Evolutionary conservation across 257 asterid genomes (phyloP), one percentile per base, ranked within the genome.

Genomic region (Lycium ferocissimum): DNA sequence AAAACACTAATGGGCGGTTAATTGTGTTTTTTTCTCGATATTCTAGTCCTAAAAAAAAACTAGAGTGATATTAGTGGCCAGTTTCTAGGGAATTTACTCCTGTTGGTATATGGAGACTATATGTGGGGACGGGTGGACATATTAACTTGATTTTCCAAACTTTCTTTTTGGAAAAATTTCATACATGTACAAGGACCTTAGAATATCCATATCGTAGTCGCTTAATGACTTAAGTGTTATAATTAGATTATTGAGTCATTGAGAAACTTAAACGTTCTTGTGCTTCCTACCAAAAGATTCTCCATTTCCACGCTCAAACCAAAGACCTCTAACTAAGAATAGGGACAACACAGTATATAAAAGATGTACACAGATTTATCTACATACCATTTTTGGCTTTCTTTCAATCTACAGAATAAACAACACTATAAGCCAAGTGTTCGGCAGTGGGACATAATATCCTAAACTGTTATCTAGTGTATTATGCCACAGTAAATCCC

Each of bases 401-500:
- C 35, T 73, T 12, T 73, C 2, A 47, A 47, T 47, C 80, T 5
- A 65, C 43, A 26, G 67, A 18, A 59, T 59, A 59, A 20, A 57
- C n/a, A 17, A 14, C 62, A 70, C 15, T 72, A 45, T 45, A 45
- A 45, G 40, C 40, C 37, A 18, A 72, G 57, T 72, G 80, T 72
- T 18, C 18, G 5, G 38, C 11, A 72, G 38, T 72, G 57, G 56
- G 18, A 45, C 79, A 70, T 1, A 37, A 37, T 8, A 13, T 57
- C 70, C 70, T 9, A 20, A 3, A 73, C 59, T 45, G 80, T 73
- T 73, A 43, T n/a, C 80, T 10, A n/a, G 11, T 11, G 40, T 4
- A 22, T 22, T 11, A 6, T 75, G 62, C 62, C 62, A 49, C 81
- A 75, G 81, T 49, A 43, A 73, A 47, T 43, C 81, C 61, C 61